Conservation (phyloP, 495 filamentous ascomycete genomes). For the Xylaria venustula region DNA sequence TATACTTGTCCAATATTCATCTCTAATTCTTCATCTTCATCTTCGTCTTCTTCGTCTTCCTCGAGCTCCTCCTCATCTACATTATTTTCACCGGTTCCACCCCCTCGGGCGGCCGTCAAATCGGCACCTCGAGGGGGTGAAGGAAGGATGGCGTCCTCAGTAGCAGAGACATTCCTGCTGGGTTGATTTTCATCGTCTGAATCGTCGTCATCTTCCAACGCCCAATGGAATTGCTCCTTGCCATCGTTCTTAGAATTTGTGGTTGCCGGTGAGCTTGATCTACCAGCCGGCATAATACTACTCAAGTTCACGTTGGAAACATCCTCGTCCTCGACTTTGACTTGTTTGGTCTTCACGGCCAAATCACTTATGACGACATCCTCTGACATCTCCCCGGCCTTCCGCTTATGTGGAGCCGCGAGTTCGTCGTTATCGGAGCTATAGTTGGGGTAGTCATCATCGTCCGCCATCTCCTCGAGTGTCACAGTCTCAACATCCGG, state of each 20-base stretch:
- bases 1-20: conserved; percentile 77
- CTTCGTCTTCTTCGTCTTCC: conserved; percentile 33
- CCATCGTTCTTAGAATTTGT: not conserved
- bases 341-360: conserved; percentile 27
- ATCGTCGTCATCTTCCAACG: conserved; percentile 24
- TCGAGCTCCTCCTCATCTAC: conserved; percentile 20
- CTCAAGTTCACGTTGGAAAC: conserved; percentile 20
- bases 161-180: not conserved
- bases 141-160: conserved; percentile 1
- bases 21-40: conserved; percentile 42
- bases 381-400: conserved; percentile 33
- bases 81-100: not conserved
- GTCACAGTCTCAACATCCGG: not conserved
- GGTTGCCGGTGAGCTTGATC: not conserved
- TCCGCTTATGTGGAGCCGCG: conserved; percentile 24
- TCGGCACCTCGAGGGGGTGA: conserved; percentile 3
- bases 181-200: conserved; percentile 14
- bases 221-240: conserved; percentile 26
- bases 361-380: conserved; percentile 39
- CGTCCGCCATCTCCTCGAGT: conserved; percentile 17
- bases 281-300: conserved; percentile 28
- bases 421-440: not conserved
- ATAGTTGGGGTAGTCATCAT: conserved; percentile 1
- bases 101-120: not conserved
- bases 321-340: conserved; percentile 37